Evolutionary conservation across 768 basidiomycete genomes (phyloP), one percentile per base, ranked within the genome.

Genomic region (Suillus hirtellus): DNA sequence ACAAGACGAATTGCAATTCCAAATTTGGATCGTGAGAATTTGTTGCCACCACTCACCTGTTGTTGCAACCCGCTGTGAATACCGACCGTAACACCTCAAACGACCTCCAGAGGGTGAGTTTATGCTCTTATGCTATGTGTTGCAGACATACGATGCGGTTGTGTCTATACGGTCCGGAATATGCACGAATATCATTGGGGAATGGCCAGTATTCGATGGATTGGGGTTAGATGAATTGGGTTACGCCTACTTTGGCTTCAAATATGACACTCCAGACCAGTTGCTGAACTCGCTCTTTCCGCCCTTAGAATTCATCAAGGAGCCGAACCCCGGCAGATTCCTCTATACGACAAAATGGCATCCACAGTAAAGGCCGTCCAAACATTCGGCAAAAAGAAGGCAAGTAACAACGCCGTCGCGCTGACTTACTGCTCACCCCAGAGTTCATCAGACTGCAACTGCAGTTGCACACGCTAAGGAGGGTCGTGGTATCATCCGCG

Each of bases 371-470:
- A 93, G 82, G 94, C 96, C 82, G 96, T 99, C 70, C 96, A 98
- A 78, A 96, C 94, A 67, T 99, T 99, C 82, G 96, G 96, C 80
- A 99, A 99, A 93, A 99, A 99, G 90, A 98, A 98, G 92, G 94
- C 86, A 76, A 67, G 86, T 68, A 12, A 24, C 2, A n/a, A 24
- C 34, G 35, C 49, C n/a, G 38, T 37, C 73, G 35, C n/a, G 21
- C n/a, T 19, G 4, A 15, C 66, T 59, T 44, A 60, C 34, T 60
- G n/a, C 50, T 60, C 66, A 44, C 65, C 53, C 54, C 49, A 14
- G 17, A 52, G 14, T 59, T 24, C 65, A 64, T 69, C 61, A 96
- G 96, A 98, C 96, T 74, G 96, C 96, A 66, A 98, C 96, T 63
- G 96, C 96, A 64, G 96, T 99, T 75, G 96, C 96, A 64, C 90